phyloP scores from a whole-genome alignment of 305 asterid species.

The Fraxinus nigra region DNA sequence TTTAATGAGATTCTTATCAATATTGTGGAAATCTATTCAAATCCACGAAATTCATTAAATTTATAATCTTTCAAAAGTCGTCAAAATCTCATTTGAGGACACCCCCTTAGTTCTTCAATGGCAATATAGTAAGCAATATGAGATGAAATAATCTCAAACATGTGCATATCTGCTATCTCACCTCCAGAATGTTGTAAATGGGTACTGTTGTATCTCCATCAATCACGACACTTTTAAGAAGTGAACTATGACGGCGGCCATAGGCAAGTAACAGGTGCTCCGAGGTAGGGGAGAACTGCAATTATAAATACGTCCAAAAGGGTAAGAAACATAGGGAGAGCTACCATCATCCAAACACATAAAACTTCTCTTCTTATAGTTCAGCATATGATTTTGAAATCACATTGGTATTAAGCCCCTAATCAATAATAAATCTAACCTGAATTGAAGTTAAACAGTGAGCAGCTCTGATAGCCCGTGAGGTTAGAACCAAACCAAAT shows the following conservation, averaged over 20 bases:
- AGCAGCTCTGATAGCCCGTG: slow-evolving; percentile 95
- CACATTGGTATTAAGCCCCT: neutral
- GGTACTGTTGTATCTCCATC: slow-evolving; percentile 86
- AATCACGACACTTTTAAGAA: slow-evolving; percentile 85
- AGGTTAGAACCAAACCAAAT: slow-evolving; percentile 77
- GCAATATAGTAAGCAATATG: neutral
- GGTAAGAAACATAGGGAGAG: neutral
- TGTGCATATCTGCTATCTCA: slow-evolving; percentile 27
- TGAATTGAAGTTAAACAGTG: slow-evolving; percentile 97
- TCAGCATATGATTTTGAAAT: slow-evolving; percentile 7
- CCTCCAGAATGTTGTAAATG: slow-evolving; percentile 90
- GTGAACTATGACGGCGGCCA: slow-evolving; percentile 94
- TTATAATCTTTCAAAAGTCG: no score
- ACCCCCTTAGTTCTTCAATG: neutral
- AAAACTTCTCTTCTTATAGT: neutral
- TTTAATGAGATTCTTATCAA: no score
- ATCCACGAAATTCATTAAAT: no score
- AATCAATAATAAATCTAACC: slow-evolving; percentile 44
- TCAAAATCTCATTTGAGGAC: no score
- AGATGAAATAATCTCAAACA: neutral
- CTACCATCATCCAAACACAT: slow-evolving; percentile 6
- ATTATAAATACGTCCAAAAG: slow-evolving; percentile 18
- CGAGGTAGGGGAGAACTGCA: slow-evolving; percentile 97
- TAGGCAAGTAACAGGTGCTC: slow-evolving; percentile 93
- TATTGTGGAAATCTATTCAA: no score